Base-by-base conservation (phyloP, 2,329 filamentous ascomycete species). In the Calonectria pseudoreteaudii region DNA sequence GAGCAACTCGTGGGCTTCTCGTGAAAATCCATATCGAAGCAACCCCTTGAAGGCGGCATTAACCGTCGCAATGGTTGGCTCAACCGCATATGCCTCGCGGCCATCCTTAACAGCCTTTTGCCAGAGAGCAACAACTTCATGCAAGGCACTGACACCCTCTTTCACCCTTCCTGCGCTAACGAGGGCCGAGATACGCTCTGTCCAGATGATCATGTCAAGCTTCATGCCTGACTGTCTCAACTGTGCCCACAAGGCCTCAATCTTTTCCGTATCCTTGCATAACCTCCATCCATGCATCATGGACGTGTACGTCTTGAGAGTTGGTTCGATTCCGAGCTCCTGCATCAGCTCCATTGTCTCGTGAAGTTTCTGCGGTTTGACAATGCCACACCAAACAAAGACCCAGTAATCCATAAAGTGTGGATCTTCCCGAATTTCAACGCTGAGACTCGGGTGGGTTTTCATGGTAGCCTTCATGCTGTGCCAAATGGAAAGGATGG, bases 271-370 rank as follows among this genome's bases (percentile, higher is more conserved):
- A 78, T 95, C 92, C 68, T 87, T 87, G 65, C 90, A 88, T 65
- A 87, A 88, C 80, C 89, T 90, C 83, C 92, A 95, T 1, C 94
- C 94, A 70, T 91, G 88, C 77, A 97, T 90, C 90, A 97, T 93
- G 53, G 90, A 86, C 49, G 92, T 93, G 90, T 94, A 97, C 0
- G 94, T 93, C 77, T 86, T 89, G 69, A 93, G 79, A 9, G 88
- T 92, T 18, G 94, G 93, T 70, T 85, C 82, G 36, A 93, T 81
- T 1, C 89, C 90, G 66, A 89, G 75, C 49, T 80, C 76, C 38
- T 81, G 76, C 87, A 90, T 90, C 53, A 85, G 70, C 38, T 85
- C 83, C 78, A 89, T 83, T 5, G 81, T 82, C 67, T 85, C 83
- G 64, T 85, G 81, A 16, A 85, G 67, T 71, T 76, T 78, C n/a